A percentile compares a stretch with the other conserved stretches of the same genome.
Conservation (phyloP, 805 yeast genomes). For the Isabelozyma gotoi region DNA sequence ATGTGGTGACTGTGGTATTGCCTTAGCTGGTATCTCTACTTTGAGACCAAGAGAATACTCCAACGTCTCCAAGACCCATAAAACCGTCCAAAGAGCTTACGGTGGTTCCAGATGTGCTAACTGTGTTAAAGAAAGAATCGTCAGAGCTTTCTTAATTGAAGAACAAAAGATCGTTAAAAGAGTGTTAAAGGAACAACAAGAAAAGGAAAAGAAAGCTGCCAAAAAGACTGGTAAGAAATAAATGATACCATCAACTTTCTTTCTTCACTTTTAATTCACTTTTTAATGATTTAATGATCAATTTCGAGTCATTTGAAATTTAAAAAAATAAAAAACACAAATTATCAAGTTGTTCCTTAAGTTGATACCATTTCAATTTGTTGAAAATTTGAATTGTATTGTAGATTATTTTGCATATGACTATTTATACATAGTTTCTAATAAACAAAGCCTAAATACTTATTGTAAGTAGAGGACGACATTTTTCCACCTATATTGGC, state of each 20-base stretch:
- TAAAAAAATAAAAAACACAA: neutral
- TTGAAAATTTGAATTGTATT: neutral
- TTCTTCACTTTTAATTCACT: neutral
- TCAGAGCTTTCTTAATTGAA: slow-evolving; percentile 99
- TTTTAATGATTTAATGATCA: slow-evolving; percentile 1
- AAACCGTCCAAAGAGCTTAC: slow-evolving; percentile 99
- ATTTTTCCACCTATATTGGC: no score
- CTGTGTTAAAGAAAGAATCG: slow-evolving; percentile 99
- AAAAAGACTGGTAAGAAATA: slow-evolving; percentile 35
- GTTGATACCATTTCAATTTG: no score
- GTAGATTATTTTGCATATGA: neutral
- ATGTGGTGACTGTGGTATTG: slow-evolving; percentile 85
- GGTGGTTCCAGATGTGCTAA: slow-evolving; percentile 99
- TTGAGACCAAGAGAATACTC: slow-evolving; percentile 99
- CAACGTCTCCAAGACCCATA: slow-evolving; percentile 89
- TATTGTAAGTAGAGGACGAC: no score
- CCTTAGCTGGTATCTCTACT: slow-evolving; percentile 85
- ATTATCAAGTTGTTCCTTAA: no score
- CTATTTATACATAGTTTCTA: neutral
- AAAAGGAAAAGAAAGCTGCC: slow-evolving; percentile 67
- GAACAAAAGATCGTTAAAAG: slow-evolving; percentile 99
- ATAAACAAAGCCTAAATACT: no score
- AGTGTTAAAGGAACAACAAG: slow-evolving; percentile 95
- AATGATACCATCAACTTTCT: slow-evolving; percentile 5
- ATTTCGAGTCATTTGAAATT: neutral